phyloP scores from a whole-genome alignment of 352 stramenopile species.

The Globisporangium middletonii region DNA sequence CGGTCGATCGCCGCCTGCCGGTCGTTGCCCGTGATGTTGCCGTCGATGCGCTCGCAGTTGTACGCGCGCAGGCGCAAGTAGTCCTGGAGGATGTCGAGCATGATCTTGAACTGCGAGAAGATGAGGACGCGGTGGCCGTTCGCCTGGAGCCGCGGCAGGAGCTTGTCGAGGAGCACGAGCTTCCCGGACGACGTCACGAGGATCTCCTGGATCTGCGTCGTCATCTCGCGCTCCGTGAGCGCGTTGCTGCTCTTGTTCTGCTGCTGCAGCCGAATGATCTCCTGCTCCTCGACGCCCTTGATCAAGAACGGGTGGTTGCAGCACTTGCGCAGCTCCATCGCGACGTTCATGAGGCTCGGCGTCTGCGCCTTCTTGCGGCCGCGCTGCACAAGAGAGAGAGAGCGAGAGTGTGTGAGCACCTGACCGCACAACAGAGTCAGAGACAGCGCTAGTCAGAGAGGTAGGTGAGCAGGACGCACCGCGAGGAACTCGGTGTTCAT shows the following conservation, averaged over 20 bases:
- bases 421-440: neutral
- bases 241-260: conserved; percentile 42
- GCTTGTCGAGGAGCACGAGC: conserved; percentile 98
- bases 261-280: conserved; percentile 53
- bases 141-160: conserved; percentile 94
- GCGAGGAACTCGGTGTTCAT: conserved; percentile 90
- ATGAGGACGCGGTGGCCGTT: conserved; percentile 97
- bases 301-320: conserved; percentile 94
- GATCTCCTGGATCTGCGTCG: conserved; percentile 70
- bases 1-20: conserved; percentile 93
- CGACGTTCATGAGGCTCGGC: conserved; percentile 87
- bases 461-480: conserved; percentile 10
- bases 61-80: conserved; percentile 92
- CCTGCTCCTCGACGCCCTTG: conserved; percentile 81
- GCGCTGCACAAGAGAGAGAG: conserved; percentile 17
- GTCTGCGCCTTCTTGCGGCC: conserved; percentile 63
- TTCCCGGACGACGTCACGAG: conserved; percentile 96
- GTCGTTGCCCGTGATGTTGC: conserved; percentile 95
- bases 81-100: conserved; percentile 99
- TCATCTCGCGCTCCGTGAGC: conserved; percentile 49
- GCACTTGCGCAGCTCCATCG: conserved; percentile 94
- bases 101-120: conserved; percentile 99
- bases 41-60: conserved; percentile 97
- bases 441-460: neutral
- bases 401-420: neutral